Evolutionary conservation across 176 grass and related monocot species (phyloP).

Genomic region (Alopecurus myosuroides): DNA sequence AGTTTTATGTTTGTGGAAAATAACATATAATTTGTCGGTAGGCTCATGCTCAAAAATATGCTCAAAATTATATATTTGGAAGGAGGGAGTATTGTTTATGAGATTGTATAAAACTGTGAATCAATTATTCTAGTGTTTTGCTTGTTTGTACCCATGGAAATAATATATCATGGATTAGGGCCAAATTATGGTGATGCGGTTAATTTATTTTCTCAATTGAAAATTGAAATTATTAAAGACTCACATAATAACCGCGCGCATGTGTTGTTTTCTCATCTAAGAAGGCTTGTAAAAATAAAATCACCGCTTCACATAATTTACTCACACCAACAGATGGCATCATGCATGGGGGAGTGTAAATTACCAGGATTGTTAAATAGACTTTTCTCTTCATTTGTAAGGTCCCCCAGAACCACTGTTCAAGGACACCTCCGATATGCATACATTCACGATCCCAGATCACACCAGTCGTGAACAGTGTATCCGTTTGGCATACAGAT

Average conservation of each 20-base stretch:
- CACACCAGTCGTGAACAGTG: too few relatives aligned
- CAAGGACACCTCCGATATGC: too few relatives aligned
- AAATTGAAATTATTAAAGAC: background rate
- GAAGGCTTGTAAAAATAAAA: background rate
- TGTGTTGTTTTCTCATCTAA: background rate
- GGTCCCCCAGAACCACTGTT: too few relatives aligned
- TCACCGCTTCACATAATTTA: too few relatives aligned
- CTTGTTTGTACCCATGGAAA: background rate
- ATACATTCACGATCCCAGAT: too few relatives aligned
- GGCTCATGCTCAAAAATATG: too few relatives aligned
- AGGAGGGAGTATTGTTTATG: too few relatives aligned
- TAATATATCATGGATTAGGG: background rate
- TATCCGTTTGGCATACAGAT: too few relatives aligned
- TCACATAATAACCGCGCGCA: background rate
- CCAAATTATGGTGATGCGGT: background rate
- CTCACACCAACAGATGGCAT: background rate
- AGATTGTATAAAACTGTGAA: too few relatives aligned
- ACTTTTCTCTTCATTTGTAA: background rate
- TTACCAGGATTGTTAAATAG: background rate
- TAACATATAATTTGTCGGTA: too few relatives aligned
- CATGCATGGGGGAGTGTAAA: background rate
- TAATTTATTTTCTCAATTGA: background rate
- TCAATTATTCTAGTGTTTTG: background rate
- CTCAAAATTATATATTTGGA: too few relatives aligned
- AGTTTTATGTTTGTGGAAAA: too few relatives aligned